phyloP scores from a whole-genome alignment of 495 filamentous ascomycete species.

The Hypoxylon subgilvum region DNA sequence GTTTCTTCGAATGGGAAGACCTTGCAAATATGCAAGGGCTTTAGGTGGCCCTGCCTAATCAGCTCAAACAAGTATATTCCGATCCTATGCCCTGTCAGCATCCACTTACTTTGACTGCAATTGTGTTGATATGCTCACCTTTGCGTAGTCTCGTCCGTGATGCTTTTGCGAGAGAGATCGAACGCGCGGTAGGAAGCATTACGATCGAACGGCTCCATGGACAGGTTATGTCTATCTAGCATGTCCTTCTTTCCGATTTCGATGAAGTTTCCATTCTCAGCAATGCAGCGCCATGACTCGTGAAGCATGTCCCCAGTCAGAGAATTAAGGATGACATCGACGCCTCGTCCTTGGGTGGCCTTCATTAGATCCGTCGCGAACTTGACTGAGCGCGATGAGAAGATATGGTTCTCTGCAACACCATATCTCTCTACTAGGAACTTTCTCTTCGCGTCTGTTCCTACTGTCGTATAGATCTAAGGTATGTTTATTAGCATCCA shows the following conservation, averaged over 20 bases:
- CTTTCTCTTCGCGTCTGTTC: conserved; percentile 48
- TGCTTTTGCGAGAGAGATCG: conserved; percentile 26
- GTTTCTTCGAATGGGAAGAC: conserved; percentile 6
- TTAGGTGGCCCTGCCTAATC: conserved; percentile 39
- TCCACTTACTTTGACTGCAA: no score
- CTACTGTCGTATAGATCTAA: conserved; percentile 55
- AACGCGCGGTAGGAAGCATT: conserved; percentile 43
- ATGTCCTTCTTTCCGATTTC: conserved; percentile 50
- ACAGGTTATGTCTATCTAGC: conserved; percentile 8
- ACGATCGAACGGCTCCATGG: conserved; percentile 43
- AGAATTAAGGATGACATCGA: conserved; percentile 57
- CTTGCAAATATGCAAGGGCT: conserved; percentile 36
- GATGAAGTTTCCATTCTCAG: conserved; percentile 51
- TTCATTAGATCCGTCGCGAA: conserved; percentile 45
- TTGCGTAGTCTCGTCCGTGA: no score
- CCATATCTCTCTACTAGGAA: conserved; percentile 44
- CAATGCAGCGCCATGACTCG: conserved; percentile 52
- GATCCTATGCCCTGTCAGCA: no score
- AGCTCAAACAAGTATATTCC: no score
- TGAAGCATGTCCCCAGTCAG: conserved; percentile 53
- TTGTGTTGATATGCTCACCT: no score
- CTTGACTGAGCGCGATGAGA: conserved; percentile 37
- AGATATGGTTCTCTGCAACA: conserved; percentile 52
- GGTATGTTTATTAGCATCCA: no score
- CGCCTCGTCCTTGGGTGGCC: conserved; percentile 48